Base-by-base conservation (phyloP, 2,329 filamentous ascomycete genomes). In the Ceratocystis colombiana region DNA sequence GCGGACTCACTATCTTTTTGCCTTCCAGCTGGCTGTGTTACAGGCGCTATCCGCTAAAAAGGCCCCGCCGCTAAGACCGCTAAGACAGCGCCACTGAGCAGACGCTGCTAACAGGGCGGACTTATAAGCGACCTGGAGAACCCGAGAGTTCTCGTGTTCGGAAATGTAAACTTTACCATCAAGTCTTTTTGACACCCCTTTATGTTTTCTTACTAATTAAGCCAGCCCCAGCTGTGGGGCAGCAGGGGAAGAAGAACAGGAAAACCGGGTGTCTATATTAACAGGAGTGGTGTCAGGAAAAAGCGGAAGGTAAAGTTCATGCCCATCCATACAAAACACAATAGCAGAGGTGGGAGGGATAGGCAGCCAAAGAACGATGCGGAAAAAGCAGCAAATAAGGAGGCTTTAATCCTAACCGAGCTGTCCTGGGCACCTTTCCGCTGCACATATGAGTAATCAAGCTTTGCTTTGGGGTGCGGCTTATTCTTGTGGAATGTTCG, bases 121-220 rank as follows among this genome's bases (percentile, higher is more conserved):
- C 33, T 59, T 15, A 59, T 20, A 22, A 17, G 33, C 55, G 22
- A 5, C 33, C 55, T 59, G 55, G 55, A 33, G 28, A 59, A 20
- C 25, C 55, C 55, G 55, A 59, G 55, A 59, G 33, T 33, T n/a
- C 30, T 59, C 55, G 55, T 28, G 55, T 20, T 59, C 55, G 55
- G 28, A 4, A 37, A 8, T 12, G 6, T 10, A 15, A 59, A 6
- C 28, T 41, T 41, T 41, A 15, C 37, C 10, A 41, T 15, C 37
- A 41, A 41, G 10, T 41, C 37, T 41, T 41, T 12, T 15, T 41
- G 37, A 15, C 37, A 41, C 37, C 37, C 37, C 37, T 41, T 41
- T 41, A 41, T 41, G 37, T 15, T 41, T 41, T 41, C 37, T 41
- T 33, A 7, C 30, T 33, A 7, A 33, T 7, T 7, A 2, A 33